Conservation (phyloP, 2,329 filamentous ascomycete genomes). For the Pyrenochaeta sp. region DNA sequence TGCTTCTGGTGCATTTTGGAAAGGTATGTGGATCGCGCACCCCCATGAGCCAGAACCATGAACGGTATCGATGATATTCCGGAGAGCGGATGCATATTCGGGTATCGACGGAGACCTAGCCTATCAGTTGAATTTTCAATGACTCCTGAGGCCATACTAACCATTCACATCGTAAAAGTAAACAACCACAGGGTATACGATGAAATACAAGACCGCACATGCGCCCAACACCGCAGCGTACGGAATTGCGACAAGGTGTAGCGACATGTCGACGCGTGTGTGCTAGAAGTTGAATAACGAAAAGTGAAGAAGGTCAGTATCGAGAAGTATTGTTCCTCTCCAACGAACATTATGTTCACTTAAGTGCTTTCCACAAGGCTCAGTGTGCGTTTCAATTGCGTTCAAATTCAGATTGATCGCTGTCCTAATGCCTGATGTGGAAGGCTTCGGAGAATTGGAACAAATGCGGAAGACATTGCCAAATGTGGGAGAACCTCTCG, state of each 20-base stretch:
- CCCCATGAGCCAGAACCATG: slow-evolving; percentile 54
- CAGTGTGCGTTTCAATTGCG: background rate
- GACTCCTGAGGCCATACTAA: slow-evolving; percentile 7
- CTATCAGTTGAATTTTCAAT: slow-evolving; percentile 1
- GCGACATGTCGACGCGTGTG: slow-evolving; percentile 20
- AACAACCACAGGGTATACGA: slow-evolving; percentile 50
- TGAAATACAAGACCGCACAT: slow-evolving; percentile 44
- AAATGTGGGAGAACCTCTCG: no score
- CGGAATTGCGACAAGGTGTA: slow-evolving; percentile 20
- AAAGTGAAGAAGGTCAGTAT: no score
- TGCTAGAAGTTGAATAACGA: slow-evolving; percentile 3
- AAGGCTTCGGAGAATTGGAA: slow-evolving; percentile 23
- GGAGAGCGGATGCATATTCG: slow-evolving; percentile 55
- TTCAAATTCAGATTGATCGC: slow-evolving; percentile 5
- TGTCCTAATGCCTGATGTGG: slow-evolving; percentile 9
- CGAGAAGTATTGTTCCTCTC: no score
- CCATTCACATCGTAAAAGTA: slow-evolving; percentile 58
- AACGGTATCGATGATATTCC: slow-evolving; percentile 58
- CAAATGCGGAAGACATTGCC: slow-evolving; percentile 8
- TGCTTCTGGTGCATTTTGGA: slow-evolving; percentile 56
- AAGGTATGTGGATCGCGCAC: slow-evolving; percentile 54
- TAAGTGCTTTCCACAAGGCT: slow-evolving; percentile 13
- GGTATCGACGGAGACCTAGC: slow-evolving; percentile 56
- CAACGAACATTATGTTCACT: slow-evolving; percentile 5
- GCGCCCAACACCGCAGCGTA: slow-evolving; percentile 34